phyloP scores from a whole-genome alignment of 2,329 filamentous ascomycete species.

The Microascus cirrosus region DNA sequence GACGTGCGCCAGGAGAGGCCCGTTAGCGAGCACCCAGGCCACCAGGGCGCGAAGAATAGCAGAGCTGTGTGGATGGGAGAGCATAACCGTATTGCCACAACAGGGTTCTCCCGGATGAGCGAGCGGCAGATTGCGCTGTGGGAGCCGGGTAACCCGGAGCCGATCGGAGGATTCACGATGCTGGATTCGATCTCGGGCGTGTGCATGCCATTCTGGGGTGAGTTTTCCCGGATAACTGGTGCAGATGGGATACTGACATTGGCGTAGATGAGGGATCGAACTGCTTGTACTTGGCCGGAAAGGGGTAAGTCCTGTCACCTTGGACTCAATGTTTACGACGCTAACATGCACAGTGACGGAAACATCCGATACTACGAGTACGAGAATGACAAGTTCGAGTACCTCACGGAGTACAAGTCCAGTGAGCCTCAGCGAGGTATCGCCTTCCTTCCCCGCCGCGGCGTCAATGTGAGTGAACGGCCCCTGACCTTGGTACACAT shows the following conservation, averaged over 20 bases:
- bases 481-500: slow-evolving; percentile 7
- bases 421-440: slow-evolving; percentile 86
- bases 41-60: slow-evolving; percentile 94
- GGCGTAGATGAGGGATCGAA: slow-evolving; percentile 75
- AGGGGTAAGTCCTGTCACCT: slow-evolving; percentile 54
- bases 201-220: slow-evolving; percentile 98
- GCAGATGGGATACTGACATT: background rate
- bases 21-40: slow-evolving; percentile 73
- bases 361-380: slow-evolving; percentile 99
- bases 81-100: slow-evolving; percentile 90
- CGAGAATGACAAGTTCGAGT: slow-evolving; percentile 97
- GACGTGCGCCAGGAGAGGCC: slow-evolving; percentile 89
- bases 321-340: background rate
- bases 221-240: slow-evolving; percentile 10
- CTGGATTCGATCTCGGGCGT: slow-evolving; percentile 95
- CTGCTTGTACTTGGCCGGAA: slow-evolving; percentile 91
- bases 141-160: slow-evolving; percentile 79
- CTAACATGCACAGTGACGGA: slow-evolving; percentile 57
- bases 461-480: slow-evolving; percentile 60
- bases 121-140: slow-evolving; percentile 92
- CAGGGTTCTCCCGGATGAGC: slow-evolving; percentile 97
- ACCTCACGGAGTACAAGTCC: slow-evolving; percentile 95
- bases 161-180: slow-evolving; percentile 80
- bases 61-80: slow-evolving; percentile 95
- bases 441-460: slow-evolving; percentile 88